phyloP scores from a whole-genome alignment of 225 moss, liverwort and hornwort genomes.

The Neckera pumila region DNA sequence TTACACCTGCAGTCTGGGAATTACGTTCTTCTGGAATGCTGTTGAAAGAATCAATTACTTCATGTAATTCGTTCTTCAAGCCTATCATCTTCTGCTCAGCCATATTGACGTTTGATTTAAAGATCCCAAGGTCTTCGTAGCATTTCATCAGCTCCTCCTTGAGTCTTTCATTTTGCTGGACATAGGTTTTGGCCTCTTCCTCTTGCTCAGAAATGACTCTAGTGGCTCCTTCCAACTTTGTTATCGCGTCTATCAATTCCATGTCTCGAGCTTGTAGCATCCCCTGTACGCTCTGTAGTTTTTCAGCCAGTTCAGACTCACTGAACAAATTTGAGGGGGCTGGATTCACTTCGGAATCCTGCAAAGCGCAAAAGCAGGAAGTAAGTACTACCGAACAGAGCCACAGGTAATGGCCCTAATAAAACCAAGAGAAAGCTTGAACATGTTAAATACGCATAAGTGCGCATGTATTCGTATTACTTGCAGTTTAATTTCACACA shows the following conservation, averaged over 20 bases:
- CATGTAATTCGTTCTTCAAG: constrained; percentile 31
- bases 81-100: constrained; percentile 34
- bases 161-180: constrained; percentile 24
- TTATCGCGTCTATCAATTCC: constrained; percentile 24
- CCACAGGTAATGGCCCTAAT: background rate
- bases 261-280: constrained; percentile 19
- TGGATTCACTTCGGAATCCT: constrained; percentile 11
- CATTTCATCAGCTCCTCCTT: constrained; percentile 27
- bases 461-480: background rate
- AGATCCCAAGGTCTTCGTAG: constrained; percentile 12
- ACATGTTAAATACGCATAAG: background rate
- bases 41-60: constrained; percentile 35
- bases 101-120: constrained; percentile 15
- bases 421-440: background rate
- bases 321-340: background rate
- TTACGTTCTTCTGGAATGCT: constrained; percentile 2
- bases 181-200: constrained; percentile 13
- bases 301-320: constrained; percentile 16
- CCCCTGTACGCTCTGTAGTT: constrained; percentile 33
- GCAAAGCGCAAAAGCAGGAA: background rate
- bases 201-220: constrained; percentile 20
- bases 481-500: background rate
- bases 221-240: constrained; percentile 26
- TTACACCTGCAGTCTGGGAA: constrained; percentile 17
- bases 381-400: background rate